Conservation (phyloP, 208 protist species). For the Acanthamoeba polyphaga region DNA sequence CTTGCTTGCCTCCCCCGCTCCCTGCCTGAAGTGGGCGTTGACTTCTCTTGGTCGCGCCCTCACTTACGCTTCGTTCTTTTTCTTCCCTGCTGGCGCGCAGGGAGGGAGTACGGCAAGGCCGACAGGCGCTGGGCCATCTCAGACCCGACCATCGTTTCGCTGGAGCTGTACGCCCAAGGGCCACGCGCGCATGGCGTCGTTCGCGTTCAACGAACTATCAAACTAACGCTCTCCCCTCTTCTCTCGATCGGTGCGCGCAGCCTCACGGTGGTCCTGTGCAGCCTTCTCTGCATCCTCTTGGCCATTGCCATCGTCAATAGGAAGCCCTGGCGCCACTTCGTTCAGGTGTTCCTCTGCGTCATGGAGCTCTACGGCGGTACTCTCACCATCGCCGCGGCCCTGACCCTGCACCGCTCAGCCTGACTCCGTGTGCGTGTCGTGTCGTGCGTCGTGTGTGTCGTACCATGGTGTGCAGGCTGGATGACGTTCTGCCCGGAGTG, state of each 20-base stretch:
- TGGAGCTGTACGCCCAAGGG: conserved; percentile 22
- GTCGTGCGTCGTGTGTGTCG: background rate
- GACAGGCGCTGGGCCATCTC: conserved; percentile 72
- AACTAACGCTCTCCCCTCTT: background rate
- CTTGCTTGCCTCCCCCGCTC: background rate
- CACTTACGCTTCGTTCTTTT: background rate
- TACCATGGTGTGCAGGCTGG: conserved; percentile 25
- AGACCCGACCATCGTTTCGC: conserved; percentile 69
- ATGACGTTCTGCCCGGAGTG: conserved; percentile 78
- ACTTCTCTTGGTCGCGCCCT: background rate
- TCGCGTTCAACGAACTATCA: too few relatives aligned
- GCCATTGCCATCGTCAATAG: conserved; percentile 70
- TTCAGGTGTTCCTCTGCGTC: conserved; percentile 70
- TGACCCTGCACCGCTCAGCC: too few relatives aligned
- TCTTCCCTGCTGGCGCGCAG: background rate
- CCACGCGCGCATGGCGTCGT: too few relatives aligned
- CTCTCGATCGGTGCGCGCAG: background rate
- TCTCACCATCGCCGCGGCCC: background rate
- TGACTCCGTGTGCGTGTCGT: background rate
- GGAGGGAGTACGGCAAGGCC: conserved; percentile 72
- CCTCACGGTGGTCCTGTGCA: conserved; percentile 65
- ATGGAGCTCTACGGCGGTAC: conserved; percentile 77
- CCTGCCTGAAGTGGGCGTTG: too few relatives aligned
- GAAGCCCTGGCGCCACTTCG: conserved; percentile 71
- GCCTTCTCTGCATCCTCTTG: conserved; percentile 53